A percentile compares a stretch with the other conserved stretches of the same genome.
phyloP scores from a whole-genome alignment of 805 yeast genomes.

The Spathaspora hagerdaliae region DNA sequence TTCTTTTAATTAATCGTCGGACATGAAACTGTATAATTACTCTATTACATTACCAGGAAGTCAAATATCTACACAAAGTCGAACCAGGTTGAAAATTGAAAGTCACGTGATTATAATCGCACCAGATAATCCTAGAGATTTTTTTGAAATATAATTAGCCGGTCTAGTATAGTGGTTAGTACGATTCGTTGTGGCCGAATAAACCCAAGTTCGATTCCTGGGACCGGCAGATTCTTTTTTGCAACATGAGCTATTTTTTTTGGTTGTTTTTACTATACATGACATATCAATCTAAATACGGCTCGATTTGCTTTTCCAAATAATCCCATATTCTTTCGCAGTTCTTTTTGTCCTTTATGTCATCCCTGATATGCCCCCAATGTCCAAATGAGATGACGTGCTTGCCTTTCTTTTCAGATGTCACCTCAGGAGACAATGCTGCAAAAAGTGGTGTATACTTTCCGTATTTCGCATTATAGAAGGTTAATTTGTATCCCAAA shows the following conservation, averaged over 20 bases:
- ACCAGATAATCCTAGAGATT: too few species aligned
- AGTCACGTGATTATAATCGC: too few species aligned
- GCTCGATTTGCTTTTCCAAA: slow-evolving; percentile 20
- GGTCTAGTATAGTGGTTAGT: slow-evolving; percentile 49
- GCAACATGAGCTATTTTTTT: neutral
- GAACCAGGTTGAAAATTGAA: too few species aligned
- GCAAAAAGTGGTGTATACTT: slow-evolving; percentile 44
- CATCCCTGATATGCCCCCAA: slow-evolving; percentile 26
- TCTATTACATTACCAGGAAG: too few species aligned
- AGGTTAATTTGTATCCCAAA: slow-evolving; percentile 6
- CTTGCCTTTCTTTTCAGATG: slow-evolving; percentile 25
- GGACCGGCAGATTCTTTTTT: slow-evolving; percentile 35
- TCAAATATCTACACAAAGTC: too few species aligned
- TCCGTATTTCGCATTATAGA: slow-evolving; percentile 29
- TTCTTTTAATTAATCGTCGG: too few species aligned
- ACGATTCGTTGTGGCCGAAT: slow-evolving; percentile 49
- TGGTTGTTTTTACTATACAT: neutral
- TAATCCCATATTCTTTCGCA: slow-evolving; percentile 33
- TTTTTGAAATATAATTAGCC: slow-evolving; percentile 17
- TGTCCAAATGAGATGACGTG: slow-evolving; percentile 37
- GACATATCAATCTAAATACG: neutral
- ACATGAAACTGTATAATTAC: too few species aligned
- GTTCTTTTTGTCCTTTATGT: slow-evolving; percentile 26
- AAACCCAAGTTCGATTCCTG: slow-evolving; percentile 51
- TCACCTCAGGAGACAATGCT: slow-evolving; percentile 36